Percentiles rank a stretch among this genome's conserved stretches.
phyloP scores from a whole-genome alignment of 352 stramenopile species.

The Phytopythium aichiense region DNA sequence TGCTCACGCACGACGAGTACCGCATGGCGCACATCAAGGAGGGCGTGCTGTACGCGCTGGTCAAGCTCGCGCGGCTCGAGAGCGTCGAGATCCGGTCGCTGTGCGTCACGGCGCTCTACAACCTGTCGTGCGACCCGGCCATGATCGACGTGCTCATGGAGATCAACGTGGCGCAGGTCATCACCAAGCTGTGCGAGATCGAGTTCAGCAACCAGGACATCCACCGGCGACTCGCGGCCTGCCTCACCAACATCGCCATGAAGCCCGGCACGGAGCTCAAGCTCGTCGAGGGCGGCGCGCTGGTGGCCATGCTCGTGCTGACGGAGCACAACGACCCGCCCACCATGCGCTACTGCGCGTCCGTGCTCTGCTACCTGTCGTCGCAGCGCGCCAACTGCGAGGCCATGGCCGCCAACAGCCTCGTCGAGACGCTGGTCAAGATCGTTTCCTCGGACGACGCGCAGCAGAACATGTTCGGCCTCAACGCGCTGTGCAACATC shows the following conservation, averaged over 20 bases:
- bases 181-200: slow-evolving; percentile 84
- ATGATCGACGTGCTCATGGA: slow-evolving; percentile 81
- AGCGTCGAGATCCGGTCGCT: slow-evolving; percentile 78
- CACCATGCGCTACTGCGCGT: slow-evolving; percentile 67
- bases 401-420: slow-evolving; percentile 56
- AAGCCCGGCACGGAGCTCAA: slow-evolving; percentile 47
- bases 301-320: slow-evolving; percentile 64
- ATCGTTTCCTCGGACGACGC: slow-evolving; percentile 41
- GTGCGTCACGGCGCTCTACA: slow-evolving; percentile 81
- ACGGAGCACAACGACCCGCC: slow-evolving; percentile 66
- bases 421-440: slow-evolving; percentile 66
- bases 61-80: slow-evolving; percentile 81
- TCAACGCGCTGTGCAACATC: slow-evolving; percentile 81
- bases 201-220: slow-evolving; percentile 83
- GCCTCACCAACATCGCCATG: slow-evolving; percentile 70
- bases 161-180: slow-evolving; percentile 79
- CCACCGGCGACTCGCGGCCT: slow-evolving; percentile 64
- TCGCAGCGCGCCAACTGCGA: slow-evolving; percentile 67
- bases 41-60: slow-evolving; percentile 82
- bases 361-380: slow-evolving; percentile 70
- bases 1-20: slow-evolving; percentile 79
- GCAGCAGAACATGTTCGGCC: slow-evolving; percentile 66
- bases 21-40: slow-evolving; percentile 82
- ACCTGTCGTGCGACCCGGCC: slow-evolving; percentile 66
- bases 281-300: slow-evolving; percentile 61